Evolutionary conservation across 2,329 filamentous ascomycete genomes (phyloP), one percentile per base, ranked within the genome.

Genomic region (Neoscytalidium dimidiatum): DNA sequence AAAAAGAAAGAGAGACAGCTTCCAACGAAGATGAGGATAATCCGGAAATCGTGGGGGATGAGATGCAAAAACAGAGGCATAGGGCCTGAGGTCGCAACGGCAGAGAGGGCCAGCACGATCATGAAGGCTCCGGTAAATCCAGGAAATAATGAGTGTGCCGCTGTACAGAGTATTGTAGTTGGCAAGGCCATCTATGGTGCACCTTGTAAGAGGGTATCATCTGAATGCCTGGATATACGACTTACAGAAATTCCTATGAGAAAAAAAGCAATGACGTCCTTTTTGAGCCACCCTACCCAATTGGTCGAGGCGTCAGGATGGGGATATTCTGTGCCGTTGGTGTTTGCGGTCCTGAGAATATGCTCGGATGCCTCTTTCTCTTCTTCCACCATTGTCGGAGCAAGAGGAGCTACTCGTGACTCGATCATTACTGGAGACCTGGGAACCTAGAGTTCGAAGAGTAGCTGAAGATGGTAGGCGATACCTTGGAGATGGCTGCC

Each of bases 1-100:
- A 60, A 33, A n/a, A 46, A 60, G 56, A 46, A 60, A 6, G 38
- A n/a, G 28, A 60, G 38, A 26, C 56, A 60, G 38, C 56, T 60
- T 4, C 56, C 23, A 14, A 60, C 41, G n/a, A 60, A 60, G 28
- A 60, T 28, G 19, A 60, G n/a, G 56, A 44, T 9, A 9, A 60
- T 29, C n/a, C 56, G n/a, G 8, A 60, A 8, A 14, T 31, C 33
- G n/a, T 60, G 56, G 8, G 38, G 56, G 13, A 60, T 21, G 14
- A 31, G 13, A 41, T 29, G 56, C 17, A 46, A 28, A 3, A 60
- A 29, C 13, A 29, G 56, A 13, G 38, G 56, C 26, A 29, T 60
- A 11, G 56, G 21, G 17, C 43, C 29, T 17, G 28, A 44, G 1
- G 56, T 60, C 13, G 41, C 56, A 28, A 60, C 11, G 6, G 38